phyloP scores from a whole-genome alignment of 306 rosid genomes.

The Hylodesmum podocarpum region DNA sequence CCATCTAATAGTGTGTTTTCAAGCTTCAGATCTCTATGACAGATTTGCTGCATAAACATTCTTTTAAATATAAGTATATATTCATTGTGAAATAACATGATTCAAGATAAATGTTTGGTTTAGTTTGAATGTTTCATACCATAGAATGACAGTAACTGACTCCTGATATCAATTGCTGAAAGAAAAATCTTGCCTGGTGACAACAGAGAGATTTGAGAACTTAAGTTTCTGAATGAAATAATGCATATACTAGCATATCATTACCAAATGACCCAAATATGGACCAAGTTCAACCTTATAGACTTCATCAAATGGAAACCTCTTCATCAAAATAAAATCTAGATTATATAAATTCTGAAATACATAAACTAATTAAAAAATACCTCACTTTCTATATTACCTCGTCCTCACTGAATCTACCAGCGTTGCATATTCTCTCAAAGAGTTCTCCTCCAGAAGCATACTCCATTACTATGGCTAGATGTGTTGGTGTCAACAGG shows the following conservation, averaged over 20 bases:
- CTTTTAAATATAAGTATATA: neutral
- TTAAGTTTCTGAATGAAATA: neutral
- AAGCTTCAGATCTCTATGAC: conserved; percentile 92
- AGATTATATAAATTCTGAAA: neutral
- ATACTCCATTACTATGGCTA: conserved; percentile 87
- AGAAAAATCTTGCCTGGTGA: conserved; percentile 85
- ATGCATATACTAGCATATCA: neutral
- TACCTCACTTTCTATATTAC: conserved; percentile 37
- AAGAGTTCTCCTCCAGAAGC: conserved; percentile 89
- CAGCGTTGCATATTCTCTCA: conserved; percentile 68
- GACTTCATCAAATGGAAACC: neutral
- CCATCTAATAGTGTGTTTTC: conserved; percentile 85
- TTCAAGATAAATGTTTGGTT: neutral
- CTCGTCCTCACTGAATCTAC: conserved; percentile 89
- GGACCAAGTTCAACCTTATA: neutral
- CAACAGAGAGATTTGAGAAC: conserved; percentile 14
- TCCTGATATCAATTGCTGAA: conserved; percentile 90
- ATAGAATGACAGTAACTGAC: conserved; percentile 89
- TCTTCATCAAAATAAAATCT: neutral
- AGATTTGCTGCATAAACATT: conserved; percentile 63
- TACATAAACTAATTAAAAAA: conserved; percentile 16
- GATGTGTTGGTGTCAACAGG: conserved; percentile 75
- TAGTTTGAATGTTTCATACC: conserved; percentile 56
- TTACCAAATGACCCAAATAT: neutral
- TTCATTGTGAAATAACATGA: neutral